Conservation (phyloP, 192 early-diverging fungal species). For the Coemansia sp. region DNA sequence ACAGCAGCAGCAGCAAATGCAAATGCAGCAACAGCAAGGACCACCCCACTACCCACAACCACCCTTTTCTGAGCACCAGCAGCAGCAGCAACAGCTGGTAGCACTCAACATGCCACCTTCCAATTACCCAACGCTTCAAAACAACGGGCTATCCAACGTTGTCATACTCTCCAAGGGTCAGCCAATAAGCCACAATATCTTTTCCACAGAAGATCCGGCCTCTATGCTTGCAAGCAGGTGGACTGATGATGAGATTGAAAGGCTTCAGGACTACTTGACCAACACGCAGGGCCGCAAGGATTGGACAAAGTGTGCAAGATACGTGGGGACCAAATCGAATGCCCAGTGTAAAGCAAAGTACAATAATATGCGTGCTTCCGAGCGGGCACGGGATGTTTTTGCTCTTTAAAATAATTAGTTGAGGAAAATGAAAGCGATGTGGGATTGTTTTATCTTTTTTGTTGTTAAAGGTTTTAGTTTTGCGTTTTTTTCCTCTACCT, state of each 20-base stretch:
- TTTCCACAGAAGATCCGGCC: constrained; percentile 5
- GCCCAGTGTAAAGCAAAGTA: constrained; percentile 42
- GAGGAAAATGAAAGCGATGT: too few relatives aligned
- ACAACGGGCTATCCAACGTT: background rate
- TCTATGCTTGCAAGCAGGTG: constrained; percentile 16
- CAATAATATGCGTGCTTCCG: constrained; percentile 32
- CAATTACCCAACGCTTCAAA: too few relatives aligned
- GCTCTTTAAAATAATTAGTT: background rate
- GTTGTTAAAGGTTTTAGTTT: too few relatives aligned
- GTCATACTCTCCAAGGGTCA: background rate
- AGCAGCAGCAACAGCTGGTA: too few relatives aligned
- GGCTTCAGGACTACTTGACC: constrained; percentile 14
- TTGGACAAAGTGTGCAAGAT: constrained; percentile 20
- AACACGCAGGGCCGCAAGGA: constrained; percentile 22
- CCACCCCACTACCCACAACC: too few relatives aligned
- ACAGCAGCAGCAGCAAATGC: too few relatives aligned
- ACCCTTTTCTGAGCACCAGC: too few relatives aligned
- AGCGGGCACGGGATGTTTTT: constrained; percentile 7
- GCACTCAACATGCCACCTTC: too few relatives aligned
- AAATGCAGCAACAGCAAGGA: too few relatives aligned
- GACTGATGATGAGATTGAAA: constrained; percentile 15
- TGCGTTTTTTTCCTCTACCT: too few relatives aligned
- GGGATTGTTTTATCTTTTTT: too few relatives aligned
- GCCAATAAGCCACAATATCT: background rate
- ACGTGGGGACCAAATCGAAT: constrained; percentile 23